Evolutionary conservation across 768 basidiomycete genomes (phyloP), one percentile per base, ranked within the genome.

Genomic region (Mycena galericulata): DNA sequence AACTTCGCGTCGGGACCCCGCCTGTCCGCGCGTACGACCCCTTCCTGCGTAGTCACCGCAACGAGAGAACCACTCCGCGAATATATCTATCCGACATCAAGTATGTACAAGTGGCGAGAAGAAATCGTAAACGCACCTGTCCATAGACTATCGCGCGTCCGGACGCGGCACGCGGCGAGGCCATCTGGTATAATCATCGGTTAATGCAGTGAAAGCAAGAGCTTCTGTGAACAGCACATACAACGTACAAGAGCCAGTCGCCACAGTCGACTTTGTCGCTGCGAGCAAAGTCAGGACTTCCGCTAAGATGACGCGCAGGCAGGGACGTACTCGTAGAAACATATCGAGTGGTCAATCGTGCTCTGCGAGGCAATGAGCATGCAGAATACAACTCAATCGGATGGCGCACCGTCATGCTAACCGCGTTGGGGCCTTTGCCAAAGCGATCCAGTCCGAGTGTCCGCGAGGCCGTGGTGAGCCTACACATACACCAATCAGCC

Each of bases 31-130:
- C 92, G 86, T 45, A 93, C 83, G 10, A 93, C 90, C 8, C 93
- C 94, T 81, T 95, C 94, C 75, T 95, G 94, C 27, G 91, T 88
- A 30, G 87, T 89, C 15, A 92, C 87, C n/a, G 93, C 94, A 27
- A 94, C 84, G 15, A 95, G 80, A 8, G 75, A 85, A 10, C 93
- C 93, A 27, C 79, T 76, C 29, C 84, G 87, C n/a, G 89, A 89
- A 75, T 91, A 95, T 74, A 95, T 79, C 92, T 94, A 41, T 12
- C 66, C 45, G 24, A 51, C 45, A 18, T 24, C 58, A 49, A 40
- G 26, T 60, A 12, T 46, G n/a, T 36, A 62, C 51, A 17, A 61
- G 56, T 50, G 36, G 18, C 14, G 18, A 7, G 14, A 26, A 45
- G n/a, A 29, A 27, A 17, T 17, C 36, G 12, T 14, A 17, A 43